Evolutionary conservation across 163 green algal species (phyloP).

Genomic region (Chlamydomonas reinhardtii): DNA sequence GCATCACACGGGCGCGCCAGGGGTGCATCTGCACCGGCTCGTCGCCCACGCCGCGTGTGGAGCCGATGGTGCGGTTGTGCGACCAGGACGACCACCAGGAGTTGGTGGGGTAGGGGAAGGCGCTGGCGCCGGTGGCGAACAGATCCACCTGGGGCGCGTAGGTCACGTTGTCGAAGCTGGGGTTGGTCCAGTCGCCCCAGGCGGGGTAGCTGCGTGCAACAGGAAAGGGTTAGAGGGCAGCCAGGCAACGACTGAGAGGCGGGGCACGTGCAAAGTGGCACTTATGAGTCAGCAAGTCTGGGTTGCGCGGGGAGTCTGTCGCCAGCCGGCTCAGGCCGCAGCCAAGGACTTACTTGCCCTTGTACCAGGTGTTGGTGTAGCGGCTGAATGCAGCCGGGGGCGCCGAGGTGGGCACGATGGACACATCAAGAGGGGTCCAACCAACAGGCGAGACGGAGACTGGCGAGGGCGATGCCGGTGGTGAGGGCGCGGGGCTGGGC

Average conservation of each 20-base stretch:
- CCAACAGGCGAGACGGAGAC: not conserved
- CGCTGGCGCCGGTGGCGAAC: not conserved
- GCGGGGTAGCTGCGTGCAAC: too few relatives aligned
- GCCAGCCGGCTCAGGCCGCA: too few relatives aligned
- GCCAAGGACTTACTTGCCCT: not conserved
- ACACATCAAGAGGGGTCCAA: not conserved
- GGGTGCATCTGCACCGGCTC: conserved; percentile 36
- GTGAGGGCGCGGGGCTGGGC: not conserved
- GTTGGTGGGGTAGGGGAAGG: conserved; percentile 41
- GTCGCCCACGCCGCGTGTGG: not conserved
- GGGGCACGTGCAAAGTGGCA: too few relatives aligned
- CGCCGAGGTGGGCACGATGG: not conserved
- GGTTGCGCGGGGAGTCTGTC: too few relatives aligned
- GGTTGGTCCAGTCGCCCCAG: not conserved
- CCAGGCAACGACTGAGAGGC: too few relatives aligned
- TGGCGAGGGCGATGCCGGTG: not conserved
- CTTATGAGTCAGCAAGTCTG: too few relatives aligned
- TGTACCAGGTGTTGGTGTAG: conserved; percentile 34
- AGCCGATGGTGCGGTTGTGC: not conserved
- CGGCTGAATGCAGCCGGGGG: not conserved
- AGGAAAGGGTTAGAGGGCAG: too few relatives aligned
- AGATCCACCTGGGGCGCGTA: too few relatives aligned
- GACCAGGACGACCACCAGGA: conserved; percentile 24
- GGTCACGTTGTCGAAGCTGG: not conserved
- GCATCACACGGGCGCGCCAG: conserved; percentile 14